A percentile compares a stretch with the other conserved stretches of the same genome.
These are phyloP conservation scores for Clohesyomyces aquaticus DNA, from an alignment of 495 filamentous ascomycete species.

Conservation along the genomic window DNA sequence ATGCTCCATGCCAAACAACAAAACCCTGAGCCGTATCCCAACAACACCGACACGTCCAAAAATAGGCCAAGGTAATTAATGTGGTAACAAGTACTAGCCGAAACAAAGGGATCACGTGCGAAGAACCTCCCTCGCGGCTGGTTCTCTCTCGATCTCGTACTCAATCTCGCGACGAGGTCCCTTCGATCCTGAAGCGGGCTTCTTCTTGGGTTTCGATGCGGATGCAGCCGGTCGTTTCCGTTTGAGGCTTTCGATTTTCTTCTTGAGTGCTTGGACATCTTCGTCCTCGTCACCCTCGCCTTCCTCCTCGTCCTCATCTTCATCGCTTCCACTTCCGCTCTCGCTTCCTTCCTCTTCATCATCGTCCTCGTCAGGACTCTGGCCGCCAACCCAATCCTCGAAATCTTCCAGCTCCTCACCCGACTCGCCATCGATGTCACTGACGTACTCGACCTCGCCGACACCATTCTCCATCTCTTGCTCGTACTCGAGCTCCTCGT, in stretches of 20 bases:
- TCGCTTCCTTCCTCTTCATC: constrained; percentile 42
- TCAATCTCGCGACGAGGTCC: constrained; percentile 54
- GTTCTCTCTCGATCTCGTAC: constrained; percentile 54
- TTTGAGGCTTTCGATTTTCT: constrained; percentile 50
- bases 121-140: constrained; percentile 26
- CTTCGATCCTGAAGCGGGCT: constrained; percentile 50
- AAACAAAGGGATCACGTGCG: neutral
- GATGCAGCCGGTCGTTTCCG: constrained; percentile 50
- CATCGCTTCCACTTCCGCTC: constrained; percentile 43
- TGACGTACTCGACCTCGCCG: constrained; percentile 84
- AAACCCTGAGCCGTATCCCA: too few species aligned
- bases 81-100: neutral
- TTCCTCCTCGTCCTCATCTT: constrained; percentile 51
- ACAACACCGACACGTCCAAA: too few species aligned
- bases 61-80: too few species aligned
- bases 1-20: too few species aligned
- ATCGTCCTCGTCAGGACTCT: constrained; percentile 60
- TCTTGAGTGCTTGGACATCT: constrained; percentile 45
- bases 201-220: constrained; percentile 50
- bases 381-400: constrained; percentile 72
- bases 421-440: constrained; percentile 62
- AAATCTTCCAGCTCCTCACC: constrained; percentile 69
- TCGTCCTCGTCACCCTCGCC: constrained; percentile 35
- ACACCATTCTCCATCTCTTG: constrained; percentile 69
- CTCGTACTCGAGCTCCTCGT: constrained; percentile 68